Evolutionary conservation across 805 yeast species (phyloP).

Genomic region (Nakazawaea holstii): DNA sequence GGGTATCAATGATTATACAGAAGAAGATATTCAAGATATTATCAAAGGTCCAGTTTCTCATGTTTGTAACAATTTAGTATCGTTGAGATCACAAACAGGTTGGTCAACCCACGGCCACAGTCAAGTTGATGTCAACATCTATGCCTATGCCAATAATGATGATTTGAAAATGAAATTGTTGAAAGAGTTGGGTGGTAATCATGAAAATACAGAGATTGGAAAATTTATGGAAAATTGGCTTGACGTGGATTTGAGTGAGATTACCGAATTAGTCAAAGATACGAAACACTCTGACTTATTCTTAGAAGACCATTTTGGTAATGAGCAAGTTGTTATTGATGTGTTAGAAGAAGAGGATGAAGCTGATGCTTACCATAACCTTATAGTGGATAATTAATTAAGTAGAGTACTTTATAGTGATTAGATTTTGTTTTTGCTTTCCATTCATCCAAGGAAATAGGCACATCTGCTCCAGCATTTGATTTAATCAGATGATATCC

Average conservation of each 20-base stretch:
- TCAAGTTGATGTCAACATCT: conserved; percentile 92
- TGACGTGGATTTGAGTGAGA: conserved; percentile 39
- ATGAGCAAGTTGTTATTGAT: conserved; percentile 15
- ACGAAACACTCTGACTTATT: conserved; percentile 20
- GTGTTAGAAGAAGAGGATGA: conserved; percentile 15
- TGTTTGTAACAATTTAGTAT: conserved; percentile 62
- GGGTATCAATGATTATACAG: conserved; percentile 56
- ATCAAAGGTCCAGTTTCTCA: conserved; percentile 23
- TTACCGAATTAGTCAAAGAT: conserved; percentile 45
- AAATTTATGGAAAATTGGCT: conserved; percentile 55
- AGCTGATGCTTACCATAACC: not conserved
- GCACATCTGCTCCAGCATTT: no score
- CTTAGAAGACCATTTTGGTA: not conserved
- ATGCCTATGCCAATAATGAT: conserved; percentile 64
- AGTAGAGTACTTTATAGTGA: no score
- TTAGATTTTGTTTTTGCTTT: not conserved
- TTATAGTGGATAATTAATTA: not conserved
- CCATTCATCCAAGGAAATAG: no score
- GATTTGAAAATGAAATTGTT: conserved; percentile 33
- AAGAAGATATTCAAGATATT: conserved; percentile 46
- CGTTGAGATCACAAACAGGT: conserved; percentile 84
- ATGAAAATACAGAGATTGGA: conserved; percentile 86
- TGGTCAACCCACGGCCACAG: conserved; percentile 97
- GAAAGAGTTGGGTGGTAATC: conserved; percentile 64
- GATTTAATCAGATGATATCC: no score